Base-by-base conservation (phyloP, 805 yeast genomes). In the Saccharomyces mikatae region DNA sequence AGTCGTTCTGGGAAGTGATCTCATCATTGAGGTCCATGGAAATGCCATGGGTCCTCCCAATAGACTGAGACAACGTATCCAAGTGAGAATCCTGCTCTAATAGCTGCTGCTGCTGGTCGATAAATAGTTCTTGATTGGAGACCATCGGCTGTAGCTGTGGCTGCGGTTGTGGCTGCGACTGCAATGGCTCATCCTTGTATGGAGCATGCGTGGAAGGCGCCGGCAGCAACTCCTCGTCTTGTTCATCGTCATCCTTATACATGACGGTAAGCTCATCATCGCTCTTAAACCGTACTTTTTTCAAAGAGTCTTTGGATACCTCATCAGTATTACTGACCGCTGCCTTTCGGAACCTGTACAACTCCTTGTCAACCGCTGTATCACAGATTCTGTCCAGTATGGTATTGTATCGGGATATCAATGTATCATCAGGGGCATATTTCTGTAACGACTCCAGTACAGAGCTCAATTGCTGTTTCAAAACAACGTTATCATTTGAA, bases 11-110 rank as follows among this genome's bases (percentile, higher is more conserved):
- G 3, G 75, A 76, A 11, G 67, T 70, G 9, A 80, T 62, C 57
- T 81, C 85, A 5, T 67, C 69, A 54, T 79, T 72, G 11, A 81
- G 80, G 31, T 69, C 73, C 9, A 74, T 44, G 2, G 84, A 77
- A 48, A 81, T 67, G 1, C 70, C 73, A 56, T 74, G 74, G 51
- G 79, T 79, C 44, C 75, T 68, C 30, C 70, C 67, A 1, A 80
- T 76, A 0, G 82, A 75, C 4, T 64, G 59, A 1, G 82, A 70
- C 3, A 81, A 60, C 1, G 62, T 48, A 10, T 70, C 71, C 9
- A 81, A 58, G 41, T 75, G 73, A 0, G 65, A 60, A 58, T 81
- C 84, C 56, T 81, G 85, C 17, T 71, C 66, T 17, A 72, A 56
- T 8, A 80, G 53, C 52, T 77, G 76, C 55, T 79, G 81, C 54